These are phyloP conservation scores for Delonix regia DNA, from an alignment of 306 rosid genomes.

Conservation along the genomic window DNA sequence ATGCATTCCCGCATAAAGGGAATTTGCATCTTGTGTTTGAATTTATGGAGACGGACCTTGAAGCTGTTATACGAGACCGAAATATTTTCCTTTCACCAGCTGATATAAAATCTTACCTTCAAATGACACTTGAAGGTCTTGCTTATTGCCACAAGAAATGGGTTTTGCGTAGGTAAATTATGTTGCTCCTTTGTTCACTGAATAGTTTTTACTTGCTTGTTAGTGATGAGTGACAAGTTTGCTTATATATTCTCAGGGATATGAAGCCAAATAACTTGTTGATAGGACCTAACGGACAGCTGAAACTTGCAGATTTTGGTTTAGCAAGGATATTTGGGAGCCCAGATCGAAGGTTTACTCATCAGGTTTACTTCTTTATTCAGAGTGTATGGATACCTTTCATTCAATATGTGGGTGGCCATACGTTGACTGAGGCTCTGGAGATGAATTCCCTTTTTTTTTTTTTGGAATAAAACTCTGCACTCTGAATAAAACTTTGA, in stretches of 20 bases:
- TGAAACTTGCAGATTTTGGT: constrained; percentile 99
- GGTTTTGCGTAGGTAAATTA: constrained; percentile 84
- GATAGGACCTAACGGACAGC: constrained; percentile 92
- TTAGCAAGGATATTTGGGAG: constrained; percentile 97
- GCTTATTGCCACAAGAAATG: constrained; percentile 92
- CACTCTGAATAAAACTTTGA: constrained; percentile 4
- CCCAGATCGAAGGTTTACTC: constrained; percentile 93
- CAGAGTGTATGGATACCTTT: constrained; percentile 23
- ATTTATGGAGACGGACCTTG: constrained; percentile 98
- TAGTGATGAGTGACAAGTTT: constrained; percentile 33
- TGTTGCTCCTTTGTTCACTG: constrained; percentile 7
- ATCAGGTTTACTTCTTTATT: constrained; percentile 69
- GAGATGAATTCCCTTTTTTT: constrained; percentile 18
- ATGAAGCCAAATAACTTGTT: constrained; percentile 97
- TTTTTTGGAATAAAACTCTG: constrained; percentile 30
- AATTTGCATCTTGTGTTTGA: constrained; percentile 97
- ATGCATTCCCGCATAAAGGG: constrained; percentile 89
- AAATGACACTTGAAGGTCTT: constrained; percentile 94
- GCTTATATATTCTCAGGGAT: constrained; percentile 67
- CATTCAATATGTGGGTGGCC: not conserved
- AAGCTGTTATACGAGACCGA: constrained; percentile 92
- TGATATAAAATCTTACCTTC: constrained; percentile 85
- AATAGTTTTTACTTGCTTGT: constrained; percentile 13
- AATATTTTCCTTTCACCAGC: constrained; percentile 92
- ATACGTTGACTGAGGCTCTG: constrained; percentile 20